Evolutionary conservation across 148 eudicot genomes (phyloP), one percentile per base, ranked within the genome.

Genomic region (Spergularia bocconei): DNA sequence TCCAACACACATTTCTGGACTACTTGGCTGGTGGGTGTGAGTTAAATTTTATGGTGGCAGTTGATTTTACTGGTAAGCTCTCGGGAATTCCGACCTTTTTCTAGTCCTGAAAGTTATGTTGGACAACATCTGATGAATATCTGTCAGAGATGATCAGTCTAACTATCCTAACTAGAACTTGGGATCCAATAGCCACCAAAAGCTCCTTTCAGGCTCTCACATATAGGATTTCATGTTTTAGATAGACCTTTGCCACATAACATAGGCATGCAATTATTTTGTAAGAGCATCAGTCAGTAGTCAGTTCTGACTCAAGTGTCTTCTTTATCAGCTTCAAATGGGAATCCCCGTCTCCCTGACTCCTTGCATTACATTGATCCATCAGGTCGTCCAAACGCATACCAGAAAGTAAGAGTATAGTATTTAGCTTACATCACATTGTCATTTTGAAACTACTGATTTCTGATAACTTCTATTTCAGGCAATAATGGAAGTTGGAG

Each of bases 341-440:
- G 99, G 73, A 95, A 95, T 86, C 99, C 99, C 38, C 98, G 99
- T 59, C 88, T 95, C 51, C 94, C 98, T 29, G 98, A 95, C 89
- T 95, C 99, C 44, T 83, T 96, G 80, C 99, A 96, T 80, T 96
- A 92, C 82, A 89, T 92, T 75, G 99, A 96, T 82, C 98, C 94
- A 75, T 86, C 97, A 76, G 99, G 99, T 80, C 92, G 98, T 74
- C 99, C 94, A 78, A 96, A 96, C 83, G 94, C 99, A 74, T 92
- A 96, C 82, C 99, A 96, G 84, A 92, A 88, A 83, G 99, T 96
- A 79, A 85, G 93, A 78, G 20, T 54, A 52, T 33, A 29, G 7
- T 44, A 56, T 16, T 80, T 33, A 69, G 55, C 76, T 48, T n/a
- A 66, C 57, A 38, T 72, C 33, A 61, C 13, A 33, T 47, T n/a